Evolutionary conservation across 2,329 filamentous ascomycete genomes (phyloP).

Genomic region (Penicillium sp.): DNA sequence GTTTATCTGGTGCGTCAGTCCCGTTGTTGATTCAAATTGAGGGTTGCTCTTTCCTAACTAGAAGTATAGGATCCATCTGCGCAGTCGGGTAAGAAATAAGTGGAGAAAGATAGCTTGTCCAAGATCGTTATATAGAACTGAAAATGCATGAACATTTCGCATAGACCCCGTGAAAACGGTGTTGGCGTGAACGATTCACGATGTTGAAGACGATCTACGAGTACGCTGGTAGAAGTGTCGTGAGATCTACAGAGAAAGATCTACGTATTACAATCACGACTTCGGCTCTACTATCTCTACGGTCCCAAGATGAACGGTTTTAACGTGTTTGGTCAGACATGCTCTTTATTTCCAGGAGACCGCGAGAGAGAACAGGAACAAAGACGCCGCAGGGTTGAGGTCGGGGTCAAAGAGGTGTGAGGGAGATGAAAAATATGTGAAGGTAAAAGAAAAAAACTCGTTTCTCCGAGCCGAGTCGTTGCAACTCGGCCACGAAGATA

Average conservation of each 20-base stretch:
- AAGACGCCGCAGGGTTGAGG: conserved; percentile 30
- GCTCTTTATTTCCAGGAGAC: conserved; percentile 39
- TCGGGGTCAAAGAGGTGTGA: conserved; percentile 35
- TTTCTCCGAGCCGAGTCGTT: conserved; percentile 6
- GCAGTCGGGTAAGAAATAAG: conserved; percentile 40
- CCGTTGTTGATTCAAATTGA: neutral
- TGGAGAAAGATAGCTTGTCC: neutral
- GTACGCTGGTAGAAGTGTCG: neutral
- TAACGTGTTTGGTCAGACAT: conserved; percentile 33
- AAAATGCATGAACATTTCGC: neutral
- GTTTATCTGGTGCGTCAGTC: conserved; percentile 43
- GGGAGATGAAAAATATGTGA: conserved; percentile 31
- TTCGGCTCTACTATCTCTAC: conserved; percentile 7
- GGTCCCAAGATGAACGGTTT: conserved; percentile 21
- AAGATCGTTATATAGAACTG: conserved; percentile 1
- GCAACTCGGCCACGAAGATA: conserved; percentile 13
- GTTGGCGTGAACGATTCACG: neutral
- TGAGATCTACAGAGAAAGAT: too few species aligned
- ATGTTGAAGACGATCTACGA: neutral
- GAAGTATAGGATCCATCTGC: conserved; percentile 37
- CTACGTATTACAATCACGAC: neutral
- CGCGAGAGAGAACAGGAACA: conserved; percentile 33
- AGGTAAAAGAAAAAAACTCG: conserved; percentile 29
- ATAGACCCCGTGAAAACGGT: neutral
- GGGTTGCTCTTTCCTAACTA: conserved; percentile 12